Conservation (phyloP, 495 filamentous ascomycete species). For the Gamarada debralockiae region DNA sequence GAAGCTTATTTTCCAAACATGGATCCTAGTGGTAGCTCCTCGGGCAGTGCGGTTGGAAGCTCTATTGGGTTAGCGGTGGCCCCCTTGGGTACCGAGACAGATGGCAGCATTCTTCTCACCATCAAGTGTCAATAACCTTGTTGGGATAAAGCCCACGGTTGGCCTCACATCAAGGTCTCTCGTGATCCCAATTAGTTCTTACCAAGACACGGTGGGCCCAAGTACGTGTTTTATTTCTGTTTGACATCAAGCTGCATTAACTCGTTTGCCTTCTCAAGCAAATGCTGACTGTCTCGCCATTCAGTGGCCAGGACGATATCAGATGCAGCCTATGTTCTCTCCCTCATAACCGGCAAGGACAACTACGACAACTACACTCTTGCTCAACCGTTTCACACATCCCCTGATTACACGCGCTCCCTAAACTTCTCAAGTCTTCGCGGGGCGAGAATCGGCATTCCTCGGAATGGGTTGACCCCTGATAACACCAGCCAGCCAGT, state of each 20-base stretch:
- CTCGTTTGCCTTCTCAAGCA: not conserved
- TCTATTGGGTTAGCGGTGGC: constrained; percentile 41
- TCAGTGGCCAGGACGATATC: constrained; percentile 55
- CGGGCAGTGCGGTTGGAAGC: constrained; percentile 43
- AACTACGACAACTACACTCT: constrained; percentile 41
- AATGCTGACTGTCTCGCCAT: not conserved
- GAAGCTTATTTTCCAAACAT: constrained; percentile 38
- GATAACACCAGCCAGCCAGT: constrained; percentile 18
- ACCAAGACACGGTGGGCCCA: constrained; percentile 56
- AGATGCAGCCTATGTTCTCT: constrained; percentile 61
- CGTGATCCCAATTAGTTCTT: constrained; percentile 58
- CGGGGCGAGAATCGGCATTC: constrained; percentile 41
- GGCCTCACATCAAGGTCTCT: constrained; percentile 60
- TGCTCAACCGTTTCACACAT: constrained; percentile 34
- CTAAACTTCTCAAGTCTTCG: constrained; percentile 28
- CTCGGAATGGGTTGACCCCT: constrained; percentile 33
- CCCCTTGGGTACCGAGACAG: constrained; percentile 43
- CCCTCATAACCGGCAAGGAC: constrained; percentile 57
- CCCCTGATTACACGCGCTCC: constrained; percentile 41
- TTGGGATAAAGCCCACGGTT: constrained; percentile 64
- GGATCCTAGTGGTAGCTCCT: constrained; percentile 41
- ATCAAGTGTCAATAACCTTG: constrained; percentile 37
- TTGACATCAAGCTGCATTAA: not conserved
- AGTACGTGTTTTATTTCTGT: not conserved
- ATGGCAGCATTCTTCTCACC: constrained; percentile 39